phyloP scores from a whole-genome alignment of 129 eudicot species.

The Chrysanthemum lavandulifolium region DNA sequence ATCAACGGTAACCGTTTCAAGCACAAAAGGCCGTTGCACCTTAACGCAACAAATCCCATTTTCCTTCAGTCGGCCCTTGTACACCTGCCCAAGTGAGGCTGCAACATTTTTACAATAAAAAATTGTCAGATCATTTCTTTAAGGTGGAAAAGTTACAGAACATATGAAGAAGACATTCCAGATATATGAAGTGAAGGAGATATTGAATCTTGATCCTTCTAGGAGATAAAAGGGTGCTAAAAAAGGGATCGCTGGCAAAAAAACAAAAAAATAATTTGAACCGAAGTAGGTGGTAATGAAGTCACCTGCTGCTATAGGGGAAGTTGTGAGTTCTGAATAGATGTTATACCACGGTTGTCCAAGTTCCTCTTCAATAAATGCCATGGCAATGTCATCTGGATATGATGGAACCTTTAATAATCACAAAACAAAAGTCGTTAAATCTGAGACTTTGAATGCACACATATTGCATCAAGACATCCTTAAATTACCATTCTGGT shows the following conservation, averaged over 20 bases:
- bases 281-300: slow-evolving; percentile 20
- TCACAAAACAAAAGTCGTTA: slow-evolving; percentile 18
- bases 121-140: slow-evolving; percentile 8
- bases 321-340: slow-evolving; percentile 95
- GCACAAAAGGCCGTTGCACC: slow-evolving; percentile 98
- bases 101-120: slow-evolving; percentile 31
- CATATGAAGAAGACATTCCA: not conserved
- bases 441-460: slow-evolving; percentile 10
- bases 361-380: slow-evolving; percentile 90
- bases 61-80: slow-evolving; percentile 95
- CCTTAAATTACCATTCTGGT: not conserved
- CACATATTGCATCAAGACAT: slow-evolving; percentile 3
- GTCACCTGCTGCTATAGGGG: slow-evolving; percentile 99
- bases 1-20: slow-evolving; percentile 96
- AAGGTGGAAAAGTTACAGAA: slow-evolving; percentile 10
- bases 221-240: not conserved
- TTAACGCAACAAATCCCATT: slow-evolving; percentile 99
- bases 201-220: not conserved
- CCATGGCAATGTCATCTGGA: slow-evolving; percentile 99
- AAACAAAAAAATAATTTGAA: not conserved
- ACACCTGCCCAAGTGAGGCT: slow-evolving; percentile 99
- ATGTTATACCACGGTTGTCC: slow-evolving; percentile 90
- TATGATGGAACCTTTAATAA: slow-evolving; percentile 85
- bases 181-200: not conserved
- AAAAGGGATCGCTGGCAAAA: too few relatives aligned